Evolutionary conservation across 2,329 filamentous ascomycete genomes (phyloP), one percentile per base, ranked within the genome.

Genomic region (Curvularia sp.): DNA sequence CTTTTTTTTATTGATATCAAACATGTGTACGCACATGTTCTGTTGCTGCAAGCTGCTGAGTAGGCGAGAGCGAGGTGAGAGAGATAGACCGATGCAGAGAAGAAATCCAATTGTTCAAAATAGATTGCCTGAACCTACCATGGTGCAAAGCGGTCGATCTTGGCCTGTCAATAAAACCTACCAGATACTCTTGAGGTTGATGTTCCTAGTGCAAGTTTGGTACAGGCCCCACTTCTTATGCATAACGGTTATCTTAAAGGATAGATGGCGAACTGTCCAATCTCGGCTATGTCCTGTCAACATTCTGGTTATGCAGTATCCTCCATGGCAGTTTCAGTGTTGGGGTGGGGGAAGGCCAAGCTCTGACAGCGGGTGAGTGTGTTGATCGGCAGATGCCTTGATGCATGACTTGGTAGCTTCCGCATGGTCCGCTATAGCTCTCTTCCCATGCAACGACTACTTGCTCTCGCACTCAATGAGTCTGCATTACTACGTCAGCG

Each of bases 81-180:
- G 50, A 54, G 55, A 57, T 44, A 44, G 28, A 49, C 30, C 24
- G 10, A 44, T 15, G 44, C 31, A 57, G 44, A 39, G 46, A 41
- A 57, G 50, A 53, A 57, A 54, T 49, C 22, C 35, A 57, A 41
- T 30, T 22, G 33, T 54, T 20, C 38, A 54, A 49, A 57, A 28
- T 54, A 46, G 12, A 26, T 18, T 2, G 15, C 24, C 18, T 28
- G 8, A n/a, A n/a, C 22, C 43, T 8, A 26, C 0, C 12, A 33
- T 31, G 8, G 22, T 49, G 50, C 49, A 13, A 28, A 28, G 26
- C 30, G 33, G 42, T 28, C 20, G 47, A 31, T 10, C 18, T 20
- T 35, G 15, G n/a, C 26, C 39, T 18, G 22, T 28, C 22, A 31
- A 33, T 10, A 28, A 15, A 31, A 26, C 41, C 39, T 30, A 35